phyloP scores from a whole-genome alignment of 208 protist species.

The Eutreptiella sp. region DNA sequence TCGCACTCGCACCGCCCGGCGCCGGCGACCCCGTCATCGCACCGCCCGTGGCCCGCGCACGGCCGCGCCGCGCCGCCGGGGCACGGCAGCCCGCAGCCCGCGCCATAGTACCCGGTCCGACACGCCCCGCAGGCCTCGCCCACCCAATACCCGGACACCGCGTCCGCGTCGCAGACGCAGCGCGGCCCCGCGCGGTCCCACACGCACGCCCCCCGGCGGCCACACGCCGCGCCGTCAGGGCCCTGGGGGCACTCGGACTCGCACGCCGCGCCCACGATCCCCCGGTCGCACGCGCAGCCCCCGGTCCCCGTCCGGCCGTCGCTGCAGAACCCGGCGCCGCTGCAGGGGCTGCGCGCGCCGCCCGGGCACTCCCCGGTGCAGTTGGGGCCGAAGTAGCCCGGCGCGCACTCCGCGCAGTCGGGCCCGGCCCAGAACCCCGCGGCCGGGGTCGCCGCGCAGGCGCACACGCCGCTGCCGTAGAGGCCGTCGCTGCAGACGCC shows the following conservation, averaged over 20 bases:
- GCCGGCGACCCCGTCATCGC: conserved; percentile 14
- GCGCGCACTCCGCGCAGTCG: conserved; percentile 10
- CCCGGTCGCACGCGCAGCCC: conserved; percentile 32
- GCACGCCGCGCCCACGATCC: conserved; percentile 4
- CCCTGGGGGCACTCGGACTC: conserved; percentile 8
- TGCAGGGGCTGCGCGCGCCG: conserved; percentile 11
- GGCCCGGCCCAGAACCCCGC: neutral
- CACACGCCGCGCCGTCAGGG: neutral
- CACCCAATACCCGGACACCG: conserved; percentile 22
- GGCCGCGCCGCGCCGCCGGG: conserved; percentile 17
- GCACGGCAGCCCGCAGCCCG: neutral
- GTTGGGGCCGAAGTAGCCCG: conserved; percentile 10
- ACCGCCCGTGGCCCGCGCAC: conserved; percentile 19
- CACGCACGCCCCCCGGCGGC: neutral
- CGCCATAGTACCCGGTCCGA: conserved; percentile 10
- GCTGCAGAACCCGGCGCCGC: conserved; percentile 5
- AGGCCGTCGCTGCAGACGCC: neutral
- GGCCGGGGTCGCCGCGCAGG: neutral
- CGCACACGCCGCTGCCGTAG: conserved; percentile 4
- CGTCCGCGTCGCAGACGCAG: conserved; percentile 21
- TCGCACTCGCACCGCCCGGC: conserved; percentile 18
- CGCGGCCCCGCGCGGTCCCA: neutral
- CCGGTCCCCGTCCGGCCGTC: conserved; percentile 29
- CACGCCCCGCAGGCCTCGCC: conserved; percentile 12
- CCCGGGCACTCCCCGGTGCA: neutral